Base-by-base conservation (phyloP, 371 early-diverging fungal genomes). In the Mortierella sp. region DNA sequence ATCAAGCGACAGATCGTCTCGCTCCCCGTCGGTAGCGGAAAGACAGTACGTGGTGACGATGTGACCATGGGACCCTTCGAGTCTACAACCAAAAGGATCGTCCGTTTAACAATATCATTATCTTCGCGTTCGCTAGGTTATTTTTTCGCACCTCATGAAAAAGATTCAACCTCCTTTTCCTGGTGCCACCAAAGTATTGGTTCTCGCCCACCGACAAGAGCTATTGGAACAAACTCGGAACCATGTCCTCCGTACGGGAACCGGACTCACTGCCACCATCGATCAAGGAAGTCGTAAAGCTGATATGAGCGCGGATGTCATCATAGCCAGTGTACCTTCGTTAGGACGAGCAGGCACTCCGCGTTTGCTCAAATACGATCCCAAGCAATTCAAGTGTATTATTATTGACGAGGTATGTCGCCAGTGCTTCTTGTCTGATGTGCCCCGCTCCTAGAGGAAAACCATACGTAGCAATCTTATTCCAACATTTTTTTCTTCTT, bases 201-300 rank as follows among this genome's bases (percentile, higher is more conserved):
- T 96, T 0, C 78, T 97, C 10, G 95, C 96, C 0, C 96, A 97
- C 76, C 87, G 96, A 13, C 86, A 89, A 48, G 98, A 97, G 69
- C 82, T 96, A 19, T 57, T 97, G 12, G 84, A 87, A 49, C 96
- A 97, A 73, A 96, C 97, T 0, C 73, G 79, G 5, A 59, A 61
- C 3, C 93, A 94, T 62, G 90, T 95, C 24, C 70, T 74, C 34
- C 61, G 81, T 13, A 84, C 79, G 30, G 81, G 81, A 24, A 88
- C 92, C 1, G 66, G 80, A 18, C 67, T 89, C 67, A 67, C 55
- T 6, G 89, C 93, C 1, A 83, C 81, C 5, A 82, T 92, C 7
- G 93, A 94, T 54, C 90, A 89, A 74, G 93, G 91, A 24, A 71
- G 60, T 8, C 67, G 84, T 24, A 67, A 73, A 21, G 88, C 89